A percentile compares a stretch with the other conserved stretches of the same genome.
Evolutionary conservation across 1,139 yeast species (phyloP).

Genomic region (Nakaseomyces delphensis): DNA sequence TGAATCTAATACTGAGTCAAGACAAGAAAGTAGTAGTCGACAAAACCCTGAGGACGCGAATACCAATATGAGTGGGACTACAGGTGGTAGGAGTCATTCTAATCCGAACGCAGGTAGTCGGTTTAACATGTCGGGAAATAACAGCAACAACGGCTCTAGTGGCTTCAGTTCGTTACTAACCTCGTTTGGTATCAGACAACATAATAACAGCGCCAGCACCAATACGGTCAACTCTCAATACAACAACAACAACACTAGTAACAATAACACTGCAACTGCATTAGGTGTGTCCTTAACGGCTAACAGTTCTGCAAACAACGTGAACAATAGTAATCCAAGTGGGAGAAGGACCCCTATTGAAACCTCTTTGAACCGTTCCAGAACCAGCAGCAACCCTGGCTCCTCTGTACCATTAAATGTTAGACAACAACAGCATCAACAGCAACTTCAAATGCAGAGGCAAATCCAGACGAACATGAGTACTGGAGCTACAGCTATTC

Average conservation of each 20-base stretch:
- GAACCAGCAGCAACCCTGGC: slow-evolving; percentile 3
- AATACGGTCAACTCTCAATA: background rate
- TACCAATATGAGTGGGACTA: slow-evolving; percentile 4
- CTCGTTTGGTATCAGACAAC: slow-evolving; percentile 26
- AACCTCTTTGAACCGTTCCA: background rate
- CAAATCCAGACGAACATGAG: slow-evolving; percentile 3
- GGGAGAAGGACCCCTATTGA: slow-evolving; percentile 1
- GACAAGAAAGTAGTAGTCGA: background rate
- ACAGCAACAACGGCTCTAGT: slow-evolving; percentile 15
- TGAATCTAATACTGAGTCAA: background rate
- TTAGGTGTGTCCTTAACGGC: background rate
- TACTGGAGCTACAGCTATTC: background rate
- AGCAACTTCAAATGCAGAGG: slow-evolving; percentile 9
- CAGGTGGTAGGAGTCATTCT: slow-evolving; percentile 4
- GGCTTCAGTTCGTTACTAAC: slow-evolving; percentile 22
- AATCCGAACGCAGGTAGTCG: slow-evolving; percentile 4
- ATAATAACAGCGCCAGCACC: slow-evolving; percentile 6
- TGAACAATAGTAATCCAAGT: background rate
- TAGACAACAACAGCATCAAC: slow-evolving; percentile 8
- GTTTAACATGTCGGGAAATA: background rate
- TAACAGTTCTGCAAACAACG: background rate
- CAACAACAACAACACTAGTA: background rate
- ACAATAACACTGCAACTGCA: background rate
- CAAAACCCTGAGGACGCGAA: background rate
- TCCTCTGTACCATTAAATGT: background rate